Base-by-base conservation (phyloP, 352 stramenopile species). In the Pythium biforme region DNA sequence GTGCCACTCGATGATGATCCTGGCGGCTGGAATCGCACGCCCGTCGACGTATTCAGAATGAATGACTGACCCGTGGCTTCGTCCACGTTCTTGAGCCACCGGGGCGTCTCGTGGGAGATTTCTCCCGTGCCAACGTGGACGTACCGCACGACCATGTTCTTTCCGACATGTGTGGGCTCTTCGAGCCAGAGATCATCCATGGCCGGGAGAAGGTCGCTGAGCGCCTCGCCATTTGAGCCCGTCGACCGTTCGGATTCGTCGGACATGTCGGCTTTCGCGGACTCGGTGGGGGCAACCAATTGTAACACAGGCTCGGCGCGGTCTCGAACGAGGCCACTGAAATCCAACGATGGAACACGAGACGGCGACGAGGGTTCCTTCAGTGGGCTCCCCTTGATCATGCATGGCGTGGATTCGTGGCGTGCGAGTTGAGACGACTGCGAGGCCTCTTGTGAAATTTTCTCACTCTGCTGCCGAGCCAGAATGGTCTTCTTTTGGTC, bases 181-280 rank as follows among this genome's bases (percentile, higher is more conserved):
- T 70, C 55, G 3, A 22, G 37, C 63, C 63, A 70, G 12, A 70
- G 41, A 40, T 70, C 52, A 17, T 66, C 64, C 64, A 70, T 70
- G 4, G 56, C 41, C 7, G 64, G 64, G 0, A 70, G 52, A 0
- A 66, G 29, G 27, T 69, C 62, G 17, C 62, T 64, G 4, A 69
- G 39, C 8, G 53, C 54, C 10, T 68, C 61, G 6, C 31, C 37
- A 26, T 34, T 58, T 6, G 61, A 62, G 0, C 31, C 47, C 2
- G 54, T 45, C 1, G 63, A 70, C 41, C 63, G 37, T 2, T 57
- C n/a, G 1, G 55, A 54, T 23, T 59, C 49, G 19, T 22, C 39
- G 0, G 43, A 40, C 9, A 19, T 22, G 10, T 55, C 55, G 5
- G 29, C 41, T 5, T 37, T 4, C 11, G 22, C 22, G 1, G 50